Percentiles rank a stretch among this genome's conserved stretches.
These are phyloP conservation scores for Arthrinium phaeospermum DNA, from an alignment of 2,329 filamentous ascomycete species.

Conservation along the genomic window DNA sequence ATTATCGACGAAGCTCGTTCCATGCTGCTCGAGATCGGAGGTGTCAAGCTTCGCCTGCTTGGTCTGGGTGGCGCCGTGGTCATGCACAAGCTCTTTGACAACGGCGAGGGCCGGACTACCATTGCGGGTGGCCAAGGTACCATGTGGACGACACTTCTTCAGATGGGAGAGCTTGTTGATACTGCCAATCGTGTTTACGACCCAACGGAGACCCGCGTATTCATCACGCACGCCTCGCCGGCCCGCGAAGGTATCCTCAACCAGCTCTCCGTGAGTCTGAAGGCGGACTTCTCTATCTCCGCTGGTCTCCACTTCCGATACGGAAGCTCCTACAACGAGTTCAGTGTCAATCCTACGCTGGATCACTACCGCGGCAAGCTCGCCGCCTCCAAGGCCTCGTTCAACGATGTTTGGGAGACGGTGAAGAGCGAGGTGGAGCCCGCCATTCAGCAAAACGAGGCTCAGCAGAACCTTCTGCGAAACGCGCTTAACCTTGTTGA, in stretches of 20 bases:
- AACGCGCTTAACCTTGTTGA: slow-evolving; percentile 93
- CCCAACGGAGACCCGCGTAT: slow-evolving; percentile 94
- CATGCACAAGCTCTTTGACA: slow-evolving; percentile 99
- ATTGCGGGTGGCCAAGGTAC: slow-evolving; percentile 98
- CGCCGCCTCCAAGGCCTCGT: slow-evolving; percentile 95
- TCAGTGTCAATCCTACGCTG: slow-evolving; percentile 96
- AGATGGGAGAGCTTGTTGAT: slow-evolving; percentile 98
- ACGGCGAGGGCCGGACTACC: slow-evolving; percentile 95
- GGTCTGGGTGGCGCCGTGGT: slow-evolving; percentile 95
- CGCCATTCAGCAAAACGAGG: slow-evolving; percentile 90
- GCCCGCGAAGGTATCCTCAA: slow-evolving; percentile 96
- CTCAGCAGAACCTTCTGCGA: slow-evolving; percentile 88
- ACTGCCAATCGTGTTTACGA: slow-evolving; percentile 98
- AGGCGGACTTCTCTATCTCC: slow-evolving; percentile 97
- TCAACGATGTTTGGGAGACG: slow-evolving; percentile 99
- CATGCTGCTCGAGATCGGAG: slow-evolving; percentile 90
- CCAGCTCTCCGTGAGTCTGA: slow-evolving; percentile 94
- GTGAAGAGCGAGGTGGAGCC: slow-evolving; percentile 96
- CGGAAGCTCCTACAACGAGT: slow-evolving; percentile 99
- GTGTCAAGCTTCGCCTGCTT: slow-evolving; percentile 92
- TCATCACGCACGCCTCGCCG: slow-evolving; percentile 95
- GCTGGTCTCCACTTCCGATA: slow-evolving; percentile 98
- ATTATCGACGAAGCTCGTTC: slow-evolving; percentile 99
- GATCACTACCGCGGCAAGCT: slow-evolving; percentile 99
- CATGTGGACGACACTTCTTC: slow-evolving; percentile 98